Evolutionary conservation across 1,284 basidiomycete genomes (phyloP).

Genomic region (Ustilago tritici): DNA sequence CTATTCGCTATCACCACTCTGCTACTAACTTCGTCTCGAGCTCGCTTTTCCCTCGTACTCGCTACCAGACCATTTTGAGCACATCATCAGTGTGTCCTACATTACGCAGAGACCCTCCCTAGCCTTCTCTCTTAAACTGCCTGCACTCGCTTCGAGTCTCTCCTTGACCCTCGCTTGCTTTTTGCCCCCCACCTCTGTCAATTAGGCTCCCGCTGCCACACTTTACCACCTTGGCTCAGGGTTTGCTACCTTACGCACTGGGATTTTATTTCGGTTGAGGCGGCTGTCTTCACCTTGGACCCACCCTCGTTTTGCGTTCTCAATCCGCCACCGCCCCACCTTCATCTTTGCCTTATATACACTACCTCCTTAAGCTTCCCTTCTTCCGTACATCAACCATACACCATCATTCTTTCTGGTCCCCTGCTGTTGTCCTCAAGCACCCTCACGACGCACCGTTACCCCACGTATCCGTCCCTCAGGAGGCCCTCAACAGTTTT

Average conservation of each 20-base stretch:
- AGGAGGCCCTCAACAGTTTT: conserved; percentile 8
- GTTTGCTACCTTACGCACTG: conserved; percentile 15
- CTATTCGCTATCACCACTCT: conserved; percentile 30
- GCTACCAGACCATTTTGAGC: conserved; percentile 13
- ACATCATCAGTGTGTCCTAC: conserved; percentile 17
- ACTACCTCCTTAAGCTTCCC: neutral
- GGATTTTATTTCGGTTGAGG: conserved; percentile 17
- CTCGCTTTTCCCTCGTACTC: conserved; percentile 13
- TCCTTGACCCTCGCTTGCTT: conserved; percentile 9
- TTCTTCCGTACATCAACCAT: neutral
- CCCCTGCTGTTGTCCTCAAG: neutral
- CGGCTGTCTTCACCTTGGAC: neutral
- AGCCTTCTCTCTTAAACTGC: neutral
- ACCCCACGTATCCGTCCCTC: neutral
- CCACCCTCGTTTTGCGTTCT: neutral
- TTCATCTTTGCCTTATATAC: conserved; percentile 16
- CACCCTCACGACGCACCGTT: conserved; percentile 7
- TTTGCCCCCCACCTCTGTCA: conserved; percentile 6
- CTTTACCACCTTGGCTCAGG: conserved; percentile 18
- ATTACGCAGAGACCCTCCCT: neutral
- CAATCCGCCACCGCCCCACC: neutral
- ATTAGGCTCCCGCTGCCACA: conserved; percentile 31
- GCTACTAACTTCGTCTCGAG: conserved; percentile 40
- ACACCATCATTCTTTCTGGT: neutral
- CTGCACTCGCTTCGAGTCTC: conserved; percentile 12